Evolutionary conservation across 2,329 filamentous ascomycete species (phyloP).

Genomic region (Colletotrichum tanaceti): DNA sequence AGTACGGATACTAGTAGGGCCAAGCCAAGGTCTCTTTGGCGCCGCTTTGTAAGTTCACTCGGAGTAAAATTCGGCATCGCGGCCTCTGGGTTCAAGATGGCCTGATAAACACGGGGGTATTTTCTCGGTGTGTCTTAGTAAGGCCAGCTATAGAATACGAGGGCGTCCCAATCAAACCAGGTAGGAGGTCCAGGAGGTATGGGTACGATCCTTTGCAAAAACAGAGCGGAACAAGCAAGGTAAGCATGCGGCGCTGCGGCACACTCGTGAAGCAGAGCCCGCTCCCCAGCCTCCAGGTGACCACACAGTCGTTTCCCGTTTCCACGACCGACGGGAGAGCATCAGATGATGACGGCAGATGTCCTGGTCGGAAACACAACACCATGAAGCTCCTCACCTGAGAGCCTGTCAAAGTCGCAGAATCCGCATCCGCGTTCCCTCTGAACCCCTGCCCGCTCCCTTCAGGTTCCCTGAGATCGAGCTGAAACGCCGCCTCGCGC

Average conservation of each 20-base stretch:
- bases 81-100: not conserved
- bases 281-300: not conserved
- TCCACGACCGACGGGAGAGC: constrained; percentile 27
- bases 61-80: not conserved
- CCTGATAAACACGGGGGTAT: not conserved
- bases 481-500: constrained; percentile 53
- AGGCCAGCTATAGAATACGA: not conserved
- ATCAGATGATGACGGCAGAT: constrained; percentile 6
- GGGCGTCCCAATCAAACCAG: not conserved
- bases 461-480: constrained; percentile 26
- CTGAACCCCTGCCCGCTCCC: constrained; percentile 14
- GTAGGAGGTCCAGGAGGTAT: not conserved
- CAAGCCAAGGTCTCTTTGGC: not conserved
- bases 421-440: not conserved
- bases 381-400: constrained; percentile 20
- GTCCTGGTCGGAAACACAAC: constrained; percentile 18
- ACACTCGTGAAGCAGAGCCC: not conserved
- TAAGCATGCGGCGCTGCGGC: too few species aligned
- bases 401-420: constrained; percentile 29
- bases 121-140: not conserved
- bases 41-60: too few species aligned
- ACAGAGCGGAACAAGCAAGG: too few species aligned
- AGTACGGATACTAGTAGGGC: too few species aligned
- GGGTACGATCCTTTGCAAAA: constrained; percentile 1
- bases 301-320: constrained; percentile 26